phyloP scores from a whole-genome alignment of 441 rosid genomes.

The Jatropha multifida region DNA sequence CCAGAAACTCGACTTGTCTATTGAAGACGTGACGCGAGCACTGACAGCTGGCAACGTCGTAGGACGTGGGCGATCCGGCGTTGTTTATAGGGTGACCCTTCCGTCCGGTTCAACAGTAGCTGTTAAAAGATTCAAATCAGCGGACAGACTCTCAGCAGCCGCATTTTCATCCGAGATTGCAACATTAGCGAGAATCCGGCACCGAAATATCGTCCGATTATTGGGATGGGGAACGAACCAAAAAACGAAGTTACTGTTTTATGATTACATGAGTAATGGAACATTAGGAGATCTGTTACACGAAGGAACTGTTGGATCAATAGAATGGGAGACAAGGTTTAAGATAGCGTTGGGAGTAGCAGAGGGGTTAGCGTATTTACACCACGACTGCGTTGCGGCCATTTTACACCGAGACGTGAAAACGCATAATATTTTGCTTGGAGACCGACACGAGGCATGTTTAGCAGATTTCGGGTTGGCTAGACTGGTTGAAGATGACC shows the following conservation, averaged over 20 bases:
- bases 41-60: constrained; percentile 58
- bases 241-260: constrained; percentile 63
- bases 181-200: constrained; percentile 72
- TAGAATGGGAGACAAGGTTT: constrained; percentile 74
- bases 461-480: constrained; percentile 93
- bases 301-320: constrained; percentile 33
- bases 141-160: constrained; percentile 49
- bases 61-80: constrained; percentile 79
- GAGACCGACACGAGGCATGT: constrained; percentile 64
- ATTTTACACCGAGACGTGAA: constrained; percentile 90
- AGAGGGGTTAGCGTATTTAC: constrained; percentile 79
- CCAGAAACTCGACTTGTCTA: constrained; percentile 79
- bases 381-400: constrained; percentile 82
- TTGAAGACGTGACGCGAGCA: constrained; percentile 53
- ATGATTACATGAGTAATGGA: constrained; percentile 68
- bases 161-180: constrained; percentile 81
- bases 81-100: constrained; percentile 61
- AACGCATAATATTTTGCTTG: constrained; percentile 69
- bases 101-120: constrained; percentile 57
- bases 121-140: constrained; percentile 61
- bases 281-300: constrained; percentile 62
- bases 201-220: constrained; percentile 79
- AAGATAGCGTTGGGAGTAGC: constrained; percentile 75
- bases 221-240: constrained; percentile 84
- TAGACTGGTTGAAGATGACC: constrained; percentile 55